phyloP scores from a whole-genome alignment of 2,329 filamentous ascomycete species.

The Falciphora oryzae region DNA sequence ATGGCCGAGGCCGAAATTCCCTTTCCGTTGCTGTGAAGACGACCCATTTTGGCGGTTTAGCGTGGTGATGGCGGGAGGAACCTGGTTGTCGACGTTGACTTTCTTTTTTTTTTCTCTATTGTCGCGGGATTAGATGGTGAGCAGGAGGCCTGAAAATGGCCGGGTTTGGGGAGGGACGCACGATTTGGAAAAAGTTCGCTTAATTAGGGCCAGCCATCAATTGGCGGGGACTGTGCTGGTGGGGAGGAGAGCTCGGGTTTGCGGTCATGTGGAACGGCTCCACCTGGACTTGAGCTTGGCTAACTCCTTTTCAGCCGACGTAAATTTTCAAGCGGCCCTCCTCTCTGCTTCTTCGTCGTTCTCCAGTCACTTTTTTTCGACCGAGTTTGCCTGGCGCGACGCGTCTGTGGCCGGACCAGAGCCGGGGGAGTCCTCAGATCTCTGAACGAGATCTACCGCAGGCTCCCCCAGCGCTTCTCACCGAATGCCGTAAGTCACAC shows the following conservation, averaged over 20 bases:
- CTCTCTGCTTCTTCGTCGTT: neutral
- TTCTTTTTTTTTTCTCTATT: constrained; percentile 15
- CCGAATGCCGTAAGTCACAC: constrained; percentile 3
- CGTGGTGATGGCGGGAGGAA: constrained; percentile 28
- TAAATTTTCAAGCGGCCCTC: neutral
- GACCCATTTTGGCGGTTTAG: constrained; percentile 69
- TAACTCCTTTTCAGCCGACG: neutral
- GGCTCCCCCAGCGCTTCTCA: neutral
- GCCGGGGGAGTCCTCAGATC: neutral
- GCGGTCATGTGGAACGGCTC: neutral
- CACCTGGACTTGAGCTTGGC: neutral
- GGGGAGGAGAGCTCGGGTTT: neutral
- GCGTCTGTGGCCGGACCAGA: too few relatives aligned
- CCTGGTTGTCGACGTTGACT: constrained; percentile 20
- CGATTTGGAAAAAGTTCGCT: constrained; percentile 33
- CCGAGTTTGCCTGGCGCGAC: neutral
- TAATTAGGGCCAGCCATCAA: constrained; percentile 36
- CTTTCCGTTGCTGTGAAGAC: constrained; percentile 99
- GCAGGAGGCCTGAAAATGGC: neutral
- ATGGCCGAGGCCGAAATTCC: constrained; percentile 94
- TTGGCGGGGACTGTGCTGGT: constrained; percentile 12
- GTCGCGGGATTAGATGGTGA: constrained; percentile 13
- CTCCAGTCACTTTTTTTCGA: neutral
- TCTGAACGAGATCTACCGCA: neutral
- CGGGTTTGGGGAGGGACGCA: constrained; percentile 3